Percentiles rank a stretch among this genome's conserved stretches.
Conservation (phyloP, 140 eudicot genomes). For the Bidens hawaiensis region DNA sequence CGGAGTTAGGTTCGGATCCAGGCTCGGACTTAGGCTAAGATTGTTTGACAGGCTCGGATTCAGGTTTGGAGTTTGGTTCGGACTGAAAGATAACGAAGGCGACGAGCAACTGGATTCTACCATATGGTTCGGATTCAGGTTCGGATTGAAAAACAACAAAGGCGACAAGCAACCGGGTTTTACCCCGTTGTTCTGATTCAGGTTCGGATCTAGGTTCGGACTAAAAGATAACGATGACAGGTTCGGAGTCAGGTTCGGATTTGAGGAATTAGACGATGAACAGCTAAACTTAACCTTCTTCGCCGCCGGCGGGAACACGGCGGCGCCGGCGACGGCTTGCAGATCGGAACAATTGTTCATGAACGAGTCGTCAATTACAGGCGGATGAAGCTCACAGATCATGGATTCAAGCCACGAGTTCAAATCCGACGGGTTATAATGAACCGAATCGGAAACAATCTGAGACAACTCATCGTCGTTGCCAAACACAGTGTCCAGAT, state of each 20-base stretch:
- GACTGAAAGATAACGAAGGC: background rate
- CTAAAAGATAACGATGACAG: slow-evolving; percentile 7
- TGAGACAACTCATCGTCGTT: slow-evolving; percentile 45
- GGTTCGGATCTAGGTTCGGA: slow-evolving; percentile 9
- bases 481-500: slow-evolving; percentile 56
- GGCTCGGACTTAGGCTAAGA: background rate
- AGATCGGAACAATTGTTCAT: slow-evolving; percentile 37
- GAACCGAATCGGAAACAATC: slow-evolving; percentile 57
- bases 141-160: too few species aligned
- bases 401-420: slow-evolving; percentile 72
- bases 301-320: slow-evolving; percentile 36
- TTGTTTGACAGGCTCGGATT: background rate
- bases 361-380: slow-evolving; percentile 31
- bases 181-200: background rate
- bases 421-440: slow-evolving; percentile 74
- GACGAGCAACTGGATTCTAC: too few species aligned
- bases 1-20: slow-evolving; percentile 5
- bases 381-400: slow-evolving; percentile 59
- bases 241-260: slow-evolving; percentile 7
- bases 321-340: slow-evolving; percentile 64
- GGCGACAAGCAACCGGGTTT: too few species aligned
- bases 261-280: slow-evolving; percentile 4
- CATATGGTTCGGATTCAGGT: background rate
- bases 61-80: slow-evolving; percentile 13
- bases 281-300: slow-evolving; percentile 27